Conservation (phyloP, 139 green algal genomes). For the Edaphochlamys debaryana region DNA sequence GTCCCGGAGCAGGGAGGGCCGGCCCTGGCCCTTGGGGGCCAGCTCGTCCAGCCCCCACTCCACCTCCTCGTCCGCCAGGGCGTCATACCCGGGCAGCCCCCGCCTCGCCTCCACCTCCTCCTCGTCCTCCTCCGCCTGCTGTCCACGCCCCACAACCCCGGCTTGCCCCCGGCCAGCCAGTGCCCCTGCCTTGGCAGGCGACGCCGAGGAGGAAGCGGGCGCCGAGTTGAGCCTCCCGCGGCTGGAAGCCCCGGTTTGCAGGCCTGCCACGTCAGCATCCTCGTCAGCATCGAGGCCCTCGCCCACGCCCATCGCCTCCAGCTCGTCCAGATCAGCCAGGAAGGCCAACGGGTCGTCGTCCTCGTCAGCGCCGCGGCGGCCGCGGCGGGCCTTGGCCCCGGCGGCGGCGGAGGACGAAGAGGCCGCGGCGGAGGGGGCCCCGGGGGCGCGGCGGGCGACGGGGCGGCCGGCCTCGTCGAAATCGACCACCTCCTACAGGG, state of each 20-base stretch:
- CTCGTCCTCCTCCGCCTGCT: too few relatives aligned
- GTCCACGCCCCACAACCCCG: too few relatives aligned
- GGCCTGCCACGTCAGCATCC: not conserved
- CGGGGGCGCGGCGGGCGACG: not conserved
- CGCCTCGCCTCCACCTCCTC: too few relatives aligned
- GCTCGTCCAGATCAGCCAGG: slow-evolving; percentile 9
- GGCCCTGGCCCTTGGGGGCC: too few relatives aligned
- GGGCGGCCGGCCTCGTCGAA: slow-evolving; percentile 34
- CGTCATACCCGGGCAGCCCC: not conserved
- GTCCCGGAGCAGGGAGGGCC: slow-evolving; percentile 35
- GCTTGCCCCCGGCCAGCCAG: too few relatives aligned
- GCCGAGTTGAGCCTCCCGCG: too few relatives aligned
- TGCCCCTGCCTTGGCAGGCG: too few relatives aligned
- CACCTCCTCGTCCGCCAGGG: slow-evolving; percentile 26
- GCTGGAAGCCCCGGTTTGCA: too few relatives aligned
- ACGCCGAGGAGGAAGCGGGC: too few relatives aligned
- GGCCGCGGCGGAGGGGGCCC: not conserved
- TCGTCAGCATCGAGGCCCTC: not conserved
- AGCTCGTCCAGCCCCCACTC: slow-evolving; percentile 54
- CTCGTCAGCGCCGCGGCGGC: not conserved
- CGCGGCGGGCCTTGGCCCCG: not conserved
- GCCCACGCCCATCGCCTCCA: not conserved
- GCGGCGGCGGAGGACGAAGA: too few relatives aligned
- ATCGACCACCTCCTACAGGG: slow-evolving; percentile 41
- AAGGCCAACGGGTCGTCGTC: slow-evolving; percentile 33